Base-by-base conservation (phyloP, 2,329 filamentous ascomycete genomes). In the Alternaria gansuensis region DNA sequence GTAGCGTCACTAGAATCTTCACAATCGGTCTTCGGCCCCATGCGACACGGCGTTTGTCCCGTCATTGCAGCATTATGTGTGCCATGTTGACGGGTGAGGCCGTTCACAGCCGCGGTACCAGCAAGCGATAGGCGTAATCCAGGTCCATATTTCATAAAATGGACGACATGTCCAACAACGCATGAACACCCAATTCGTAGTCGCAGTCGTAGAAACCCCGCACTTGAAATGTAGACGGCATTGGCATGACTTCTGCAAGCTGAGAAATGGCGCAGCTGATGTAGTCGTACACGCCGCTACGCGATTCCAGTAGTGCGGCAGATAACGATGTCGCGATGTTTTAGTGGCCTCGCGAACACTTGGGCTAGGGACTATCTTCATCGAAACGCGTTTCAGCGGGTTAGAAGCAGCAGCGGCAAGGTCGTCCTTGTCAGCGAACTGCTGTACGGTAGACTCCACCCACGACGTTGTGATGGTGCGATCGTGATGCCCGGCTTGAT, bases 301-400 rank as follows among this genome's bases (percentile, higher is more conserved):
- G 46, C 48, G 24, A 21, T 49, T 51, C 26, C 39, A 36, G 45
- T 45, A 56, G 54, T 45, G 54, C 46, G 37, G 53, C 41, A 39
- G 40, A 24, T 28, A 24, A 29, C 48, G 17, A 10, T 17, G 39
- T 23, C 24, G 31, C 39, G 17, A 31, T 28, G 34, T 40, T 40
- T 34, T 43, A 43, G 45, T 36, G 31, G 21, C 44, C 31, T 34
- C 29, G 28, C 43, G 26, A 34, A 24, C 39, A 17, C 43, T 52
- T 34, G n/a, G 17, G 33, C 48, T 52, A 53, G 14, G 14, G 31
- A 29, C 40, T 40, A n/a, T 57, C n/a, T 53, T 45, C 45, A 52
- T 52, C 54, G 54, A 57, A 57, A 57, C 54, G 49, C 40, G 54
- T 57, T 57, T 57, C 24, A 36, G 40, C 29, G 48, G 31, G 50